Conservation (phyloP, 140 eudicot genomes). For the Bidens hawaiensis region DNA sequence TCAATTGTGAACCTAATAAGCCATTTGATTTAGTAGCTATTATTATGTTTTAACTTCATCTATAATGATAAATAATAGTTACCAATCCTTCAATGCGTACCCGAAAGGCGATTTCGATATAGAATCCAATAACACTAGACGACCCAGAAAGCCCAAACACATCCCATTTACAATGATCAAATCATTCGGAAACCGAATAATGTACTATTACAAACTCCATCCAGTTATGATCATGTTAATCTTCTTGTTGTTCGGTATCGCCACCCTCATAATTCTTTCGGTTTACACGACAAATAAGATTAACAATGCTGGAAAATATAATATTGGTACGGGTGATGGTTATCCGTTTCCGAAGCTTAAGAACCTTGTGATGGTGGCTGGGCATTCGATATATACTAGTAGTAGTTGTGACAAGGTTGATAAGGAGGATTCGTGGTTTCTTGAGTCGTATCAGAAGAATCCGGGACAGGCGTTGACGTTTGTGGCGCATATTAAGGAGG, state of each 20-base stretch:
- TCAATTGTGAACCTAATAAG: not conserved
- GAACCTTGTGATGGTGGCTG: constrained; percentile 97
- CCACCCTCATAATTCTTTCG: constrained; percentile 42
- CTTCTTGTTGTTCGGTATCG: constrained; percentile 48
- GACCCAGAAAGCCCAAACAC: constrained; percentile 50
- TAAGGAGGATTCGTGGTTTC: constrained; percentile 84
- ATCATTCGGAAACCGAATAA: constrained; percentile 47
- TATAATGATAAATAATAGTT: constrained; percentile 34
- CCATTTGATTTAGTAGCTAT: no score
- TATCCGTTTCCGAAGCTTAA: constrained; percentile 62
- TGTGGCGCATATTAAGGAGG: constrained; percentile 70
- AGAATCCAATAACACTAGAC: constrained; percentile 61
- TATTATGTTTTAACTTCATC: not conserved
- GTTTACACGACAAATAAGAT: constrained; percentile 36
- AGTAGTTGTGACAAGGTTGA: constrained; percentile 84
- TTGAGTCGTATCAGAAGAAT: constrained; percentile 92
- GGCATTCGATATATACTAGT: constrained; percentile 92
- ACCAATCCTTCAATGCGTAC: constrained; percentile 71
- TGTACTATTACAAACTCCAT: constrained; percentile 56
- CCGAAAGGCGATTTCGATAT: constrained; percentile 82
- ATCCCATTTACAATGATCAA: constrained; percentile 43
- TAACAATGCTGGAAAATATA: constrained; percentile 30
- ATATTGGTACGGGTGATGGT: not conserved
- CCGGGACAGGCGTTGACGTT: constrained; percentile 94
- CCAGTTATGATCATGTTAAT: constrained; percentile 48